Percentiles rank a stretch among this genome's conserved stretches.
Evolutionary conservation across 148 eudicot genomes (phyloP).

Genomic region (Rhododendron molle): DNA sequence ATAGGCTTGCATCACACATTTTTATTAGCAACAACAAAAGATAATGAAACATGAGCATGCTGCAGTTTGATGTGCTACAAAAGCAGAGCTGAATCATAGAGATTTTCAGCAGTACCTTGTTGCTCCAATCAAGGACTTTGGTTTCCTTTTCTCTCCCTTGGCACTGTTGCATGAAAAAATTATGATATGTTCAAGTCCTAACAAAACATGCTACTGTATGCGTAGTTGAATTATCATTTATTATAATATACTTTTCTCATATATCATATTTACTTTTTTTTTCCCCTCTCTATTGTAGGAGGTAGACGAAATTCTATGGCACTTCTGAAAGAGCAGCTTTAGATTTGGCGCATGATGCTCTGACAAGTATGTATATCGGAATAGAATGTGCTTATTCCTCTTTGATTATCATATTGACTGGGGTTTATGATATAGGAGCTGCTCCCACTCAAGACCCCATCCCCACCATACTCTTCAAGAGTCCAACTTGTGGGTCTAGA

Average conservation of each 20-base stretch:
- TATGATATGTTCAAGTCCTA: not conserved
- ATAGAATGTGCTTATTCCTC: not conserved
- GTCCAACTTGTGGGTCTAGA: not conserved
- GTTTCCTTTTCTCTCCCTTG: not conserved
- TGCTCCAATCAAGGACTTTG: not conserved
- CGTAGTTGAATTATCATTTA: not conserved
- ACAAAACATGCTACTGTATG: not conserved
- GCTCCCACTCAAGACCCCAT: too few relatives aligned
- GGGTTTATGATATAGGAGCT: not conserved
- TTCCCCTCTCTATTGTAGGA: conserved; percentile 40
- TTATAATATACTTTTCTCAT: not conserved
- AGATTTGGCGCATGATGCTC: conserved; percentile 83
- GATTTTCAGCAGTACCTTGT: not conserved
- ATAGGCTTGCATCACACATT: not conserved
- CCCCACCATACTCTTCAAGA: not conserved
- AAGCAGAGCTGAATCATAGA: not conserved
- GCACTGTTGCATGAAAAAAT: too few relatives aligned
- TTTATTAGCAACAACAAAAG: not conserved
- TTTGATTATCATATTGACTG: not conserved
- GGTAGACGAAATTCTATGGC: conserved; percentile 88
- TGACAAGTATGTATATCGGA: conserved; percentile 55
- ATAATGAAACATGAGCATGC: too few relatives aligned
- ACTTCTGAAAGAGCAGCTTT: conserved; percentile 78
- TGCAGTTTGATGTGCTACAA: not conserved
- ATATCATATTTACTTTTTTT: conserved; percentile 5